Conservation (phyloP, 108 stramenopile genomes). For the Stephanodiscus minutulus region DNA sequence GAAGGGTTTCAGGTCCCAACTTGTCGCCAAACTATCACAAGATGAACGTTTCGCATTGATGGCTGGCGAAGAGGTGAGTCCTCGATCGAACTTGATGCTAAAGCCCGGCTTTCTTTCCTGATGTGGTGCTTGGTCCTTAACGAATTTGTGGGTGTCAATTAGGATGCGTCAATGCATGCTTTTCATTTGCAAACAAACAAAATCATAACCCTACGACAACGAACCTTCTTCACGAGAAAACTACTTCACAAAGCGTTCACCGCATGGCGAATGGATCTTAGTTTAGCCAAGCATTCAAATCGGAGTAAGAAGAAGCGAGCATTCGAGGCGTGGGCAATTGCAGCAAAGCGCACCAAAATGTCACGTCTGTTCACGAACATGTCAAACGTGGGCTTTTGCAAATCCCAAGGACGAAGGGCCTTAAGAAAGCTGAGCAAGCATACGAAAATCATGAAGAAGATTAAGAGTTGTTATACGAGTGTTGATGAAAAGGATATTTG, state of each 20-base stretch:
- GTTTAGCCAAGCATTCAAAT: neutral
- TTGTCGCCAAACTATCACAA: slow-evolving; percentile 13
- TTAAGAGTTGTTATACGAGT: slow-evolving; percentile 13
- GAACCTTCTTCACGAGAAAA: slow-evolving; percentile 4
- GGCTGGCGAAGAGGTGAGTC: slow-evolving; percentile 20
- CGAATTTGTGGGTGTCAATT: too few species aligned
- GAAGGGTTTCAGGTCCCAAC: slow-evolving; percentile 23
- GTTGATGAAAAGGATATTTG: slow-evolving; percentile 22
- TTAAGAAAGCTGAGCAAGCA: neutral
- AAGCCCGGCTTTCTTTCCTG: neutral
- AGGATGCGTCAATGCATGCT: neutral
- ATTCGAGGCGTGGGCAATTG: slow-evolving; percentile 9
- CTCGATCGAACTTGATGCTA: neutral
- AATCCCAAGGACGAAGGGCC: neutral
- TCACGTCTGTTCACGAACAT: neutral
- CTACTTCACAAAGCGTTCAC: neutral
- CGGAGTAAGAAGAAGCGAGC: slow-evolving; percentile 6
- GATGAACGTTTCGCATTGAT: slow-evolving; percentile 20
- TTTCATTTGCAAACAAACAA: slow-evolving; percentile 9
- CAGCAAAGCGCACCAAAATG: slow-evolving; percentile 6
- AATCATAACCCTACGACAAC: slow-evolving; percentile 1
- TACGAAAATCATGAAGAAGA: slow-evolving; percentile 9
- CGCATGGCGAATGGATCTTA: slow-evolving; percentile 11
- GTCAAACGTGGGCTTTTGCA: neutral
- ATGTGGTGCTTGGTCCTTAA: too few species aligned